Evolutionary conservation across 164 flowering plant genomes (phyloP), one percentile per base, ranked within the genome.

Genomic region (Aristolochia fimbriata): DNA sequence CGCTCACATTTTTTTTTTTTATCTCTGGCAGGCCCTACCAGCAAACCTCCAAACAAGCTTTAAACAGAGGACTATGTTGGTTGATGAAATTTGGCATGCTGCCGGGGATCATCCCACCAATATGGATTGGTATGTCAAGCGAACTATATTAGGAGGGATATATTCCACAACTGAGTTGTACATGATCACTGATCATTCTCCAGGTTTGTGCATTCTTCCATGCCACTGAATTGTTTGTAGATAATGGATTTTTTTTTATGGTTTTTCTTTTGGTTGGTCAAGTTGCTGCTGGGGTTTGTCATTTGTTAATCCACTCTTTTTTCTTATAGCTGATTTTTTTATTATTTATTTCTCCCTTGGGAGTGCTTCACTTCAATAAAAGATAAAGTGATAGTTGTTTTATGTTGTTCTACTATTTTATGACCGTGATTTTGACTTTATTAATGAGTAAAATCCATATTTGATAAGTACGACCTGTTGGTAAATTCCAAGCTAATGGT

Each of bases 61-160:
- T 69, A 88, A 88, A 78, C 99, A 94, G 71, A 79, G 99, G 27
- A 96, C 97, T 30, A 72, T 87, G 87, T 78, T 94, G 62, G 77
- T 91, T 67, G 99, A 94, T 85, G 97, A 94, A 76, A 88, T 94
- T 49, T 94, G 91, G 91, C 91, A 88, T 86, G 91, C 89, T 71
- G 74, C 75, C 49, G 96, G 87, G 60, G 95, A 86, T 65, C 83
- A 76, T 33, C 65, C 79, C 21, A 69, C 84, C 66, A 88, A 85
- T 62, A 70, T 81, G 65, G 96, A 91, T 58, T 94, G 96, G 97
- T 87, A 91, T 70, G 78, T 82, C 62, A 94, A 91, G 74, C 96
- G 97, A 60, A 86, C 97, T 15, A 70, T 84, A 19, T 86, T 94
- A 53, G 99, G 96, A 54, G 99, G 93, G 55, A 75, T 94, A 71